Evolutionary conservation across 1,284 basidiomycete species (phyloP).

Genomic region (Athelia sp.): DNA sequence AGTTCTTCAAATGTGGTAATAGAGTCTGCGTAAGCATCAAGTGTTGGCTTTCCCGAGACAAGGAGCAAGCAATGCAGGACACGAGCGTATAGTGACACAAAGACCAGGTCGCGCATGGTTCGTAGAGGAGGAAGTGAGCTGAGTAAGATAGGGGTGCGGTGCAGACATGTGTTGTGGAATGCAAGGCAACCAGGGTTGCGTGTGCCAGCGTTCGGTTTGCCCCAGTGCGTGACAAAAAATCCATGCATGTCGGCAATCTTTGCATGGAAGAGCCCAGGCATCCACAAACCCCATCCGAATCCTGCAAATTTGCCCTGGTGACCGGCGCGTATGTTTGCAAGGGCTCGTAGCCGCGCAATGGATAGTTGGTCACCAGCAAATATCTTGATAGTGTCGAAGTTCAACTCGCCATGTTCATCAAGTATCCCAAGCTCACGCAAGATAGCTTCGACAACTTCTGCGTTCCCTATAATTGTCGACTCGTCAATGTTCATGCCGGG

Average conservation of each 20-base stretch:
- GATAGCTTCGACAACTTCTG: constrained; percentile 18
- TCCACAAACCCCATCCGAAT: constrained; percentile 12
- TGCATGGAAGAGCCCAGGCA: constrained; percentile 27
- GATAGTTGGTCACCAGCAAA: constrained; percentile 26
- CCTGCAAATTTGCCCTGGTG: constrained; percentile 18
- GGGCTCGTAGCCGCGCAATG: constrained; percentile 16
- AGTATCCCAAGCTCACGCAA: constrained; percentile 5
- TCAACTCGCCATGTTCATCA: not conserved
- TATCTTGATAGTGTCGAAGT: constrained; percentile 5
- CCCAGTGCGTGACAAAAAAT: constrained; percentile 17
- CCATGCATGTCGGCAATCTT: constrained; percentile 19
- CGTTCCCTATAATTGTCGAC: constrained; percentile 19
- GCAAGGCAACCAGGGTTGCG: constrained; percentile 16
- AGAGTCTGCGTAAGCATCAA: constrained; percentile 11
- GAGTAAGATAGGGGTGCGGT: constrained; percentile 21
- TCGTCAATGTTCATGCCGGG: constrained; percentile 29
- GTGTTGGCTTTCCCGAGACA: constrained; percentile 10
- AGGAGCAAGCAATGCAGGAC: constrained; percentile 20
- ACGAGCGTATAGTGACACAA: constrained; percentile 18
- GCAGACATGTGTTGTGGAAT: constrained; percentile 18
- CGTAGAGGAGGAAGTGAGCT: constrained; percentile 22
- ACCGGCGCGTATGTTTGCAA: constrained; percentile 17
- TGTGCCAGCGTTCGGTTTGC: constrained; percentile 10
- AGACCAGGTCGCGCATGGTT: constrained; percentile 20
- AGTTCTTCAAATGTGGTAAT: constrained; percentile 7